Evolutionary conservation across 2,329 filamentous ascomycete genomes (phyloP).

Genomic region (Torrubiellomyces zombiae): DNA sequence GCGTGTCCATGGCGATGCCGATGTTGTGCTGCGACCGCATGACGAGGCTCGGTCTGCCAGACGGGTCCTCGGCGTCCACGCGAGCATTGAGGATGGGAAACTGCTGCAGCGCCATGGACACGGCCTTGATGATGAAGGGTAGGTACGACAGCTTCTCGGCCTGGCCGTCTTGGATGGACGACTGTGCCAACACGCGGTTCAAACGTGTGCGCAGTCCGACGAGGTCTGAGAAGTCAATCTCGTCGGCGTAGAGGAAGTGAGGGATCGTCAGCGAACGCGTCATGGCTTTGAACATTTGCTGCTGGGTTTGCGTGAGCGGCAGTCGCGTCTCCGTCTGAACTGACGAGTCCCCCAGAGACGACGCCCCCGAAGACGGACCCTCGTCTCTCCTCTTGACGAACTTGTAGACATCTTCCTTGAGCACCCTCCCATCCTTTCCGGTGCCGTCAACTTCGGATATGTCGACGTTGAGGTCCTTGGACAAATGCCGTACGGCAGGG

Average conservation of each 20-base stretch:
- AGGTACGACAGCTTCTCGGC: constrained; percentile 67
- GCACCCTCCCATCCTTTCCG: constrained; percentile 75
- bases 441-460: constrained; percentile 70
- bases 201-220: constrained; percentile 56
- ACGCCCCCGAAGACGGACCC: constrained; percentile 8
- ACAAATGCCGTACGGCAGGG: constrained; percentile 77
- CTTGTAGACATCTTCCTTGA: constrained; percentile 79
- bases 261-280: constrained; percentile 80
- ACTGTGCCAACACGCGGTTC: constrained; percentile 41
- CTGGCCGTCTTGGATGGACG: constrained; percentile 26
- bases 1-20: constrained; percentile 89
- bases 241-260: constrained; percentile 89
- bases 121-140: constrained; percentile 89
- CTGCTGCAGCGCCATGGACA: constrained; percentile 66
- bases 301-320: constrained; percentile 61
- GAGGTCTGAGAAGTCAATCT: constrained; percentile 66
- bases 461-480: constrained; percentile 61
- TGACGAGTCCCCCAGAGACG: constrained; percentile 9
- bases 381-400: constrained; percentile 41
- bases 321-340: constrained; percentile 52
- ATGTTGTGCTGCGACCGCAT: constrained; percentile 84
- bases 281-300: constrained; percentile 96
- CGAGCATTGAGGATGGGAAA: constrained; percentile 81
- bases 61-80: constrained; percentile 43
- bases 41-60: constrained; percentile 55